phyloP scores from a whole-genome alignment of 2,329 filamentous ascomycete species.

The Trichocomaceae sp. region DNA sequence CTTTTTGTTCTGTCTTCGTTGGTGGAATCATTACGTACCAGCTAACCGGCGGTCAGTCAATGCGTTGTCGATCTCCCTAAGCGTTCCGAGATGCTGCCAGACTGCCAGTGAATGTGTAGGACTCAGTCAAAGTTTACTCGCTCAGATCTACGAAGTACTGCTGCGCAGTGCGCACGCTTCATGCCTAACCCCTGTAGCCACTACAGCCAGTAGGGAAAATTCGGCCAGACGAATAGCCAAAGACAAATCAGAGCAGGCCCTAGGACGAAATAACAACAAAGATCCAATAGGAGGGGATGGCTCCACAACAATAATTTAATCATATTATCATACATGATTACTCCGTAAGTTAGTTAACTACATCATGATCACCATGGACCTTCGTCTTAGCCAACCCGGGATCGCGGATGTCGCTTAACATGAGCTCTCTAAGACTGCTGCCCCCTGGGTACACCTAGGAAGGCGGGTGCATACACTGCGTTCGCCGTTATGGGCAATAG shows the following conservation, averaged over 20 bases:
- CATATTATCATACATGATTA: background rate
- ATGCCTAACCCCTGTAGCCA: too few species aligned
- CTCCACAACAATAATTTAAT: background rate
- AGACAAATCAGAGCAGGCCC: background rate
- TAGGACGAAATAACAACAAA: background rate
- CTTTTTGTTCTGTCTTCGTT: slow-evolving; percentile 4
- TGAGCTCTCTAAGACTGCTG: slow-evolving; percentile 2
- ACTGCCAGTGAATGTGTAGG: background rate
- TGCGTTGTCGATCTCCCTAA: slow-evolving; percentile 4
- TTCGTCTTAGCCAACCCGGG: slow-evolving; percentile 4
- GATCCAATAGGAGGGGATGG: background rate
- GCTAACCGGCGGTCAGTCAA: slow-evolving; percentile 3
- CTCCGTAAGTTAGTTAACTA: background rate
- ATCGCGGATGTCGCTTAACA: background rate
- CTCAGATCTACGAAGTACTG: background rate
- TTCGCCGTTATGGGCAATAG: background rate
- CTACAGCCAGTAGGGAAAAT: background rate
- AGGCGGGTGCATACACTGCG: background rate
- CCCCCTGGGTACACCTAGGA: background rate
- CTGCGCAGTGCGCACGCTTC: too few species aligned
- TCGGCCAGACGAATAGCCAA: background rate
- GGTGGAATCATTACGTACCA: background rate
- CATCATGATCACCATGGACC: background rate
- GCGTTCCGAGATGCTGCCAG: background rate
- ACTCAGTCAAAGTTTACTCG: too few species aligned